Conservation (phyloP, 306 rosid species). For the Lagenaria siceraria region DNA sequence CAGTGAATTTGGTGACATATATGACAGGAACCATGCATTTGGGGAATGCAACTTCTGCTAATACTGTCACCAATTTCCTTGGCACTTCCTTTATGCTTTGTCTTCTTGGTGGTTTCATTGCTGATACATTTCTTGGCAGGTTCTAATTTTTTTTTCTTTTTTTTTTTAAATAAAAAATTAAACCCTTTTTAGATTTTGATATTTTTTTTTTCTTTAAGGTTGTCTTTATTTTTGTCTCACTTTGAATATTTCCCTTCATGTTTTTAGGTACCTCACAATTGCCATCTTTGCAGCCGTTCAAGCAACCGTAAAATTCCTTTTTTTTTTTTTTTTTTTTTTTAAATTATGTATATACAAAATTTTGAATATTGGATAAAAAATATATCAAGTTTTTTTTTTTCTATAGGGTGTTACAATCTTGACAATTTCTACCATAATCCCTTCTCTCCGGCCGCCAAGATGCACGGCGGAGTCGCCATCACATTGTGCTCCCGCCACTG, state of each 20-base stretch:
- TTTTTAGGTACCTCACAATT: slow-evolving; percentile 64
- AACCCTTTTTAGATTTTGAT: neutral
- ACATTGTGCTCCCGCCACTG: slow-evolving; percentile 39
- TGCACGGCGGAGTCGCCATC: slow-evolving; percentile 13
- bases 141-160: neutral
- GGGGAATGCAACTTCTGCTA: slow-evolving; percentile 85
- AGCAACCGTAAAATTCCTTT: slow-evolving; percentile 45
- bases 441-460: slow-evolving; percentile 69
- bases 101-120: slow-evolving; percentile 76
- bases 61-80: slow-evolving; percentile 68
- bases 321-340: neutral
- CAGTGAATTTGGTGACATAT: slow-evolving; percentile 78
- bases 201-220: neutral
- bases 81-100: slow-evolving; percentile 94
- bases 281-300: slow-evolving; percentile 74
- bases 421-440: slow-evolving; percentile 62
- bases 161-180: neutral
- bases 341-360: neutral
- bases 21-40: slow-evolving; percentile 73
- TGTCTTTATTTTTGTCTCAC: neutral
- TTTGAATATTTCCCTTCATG: neutral
- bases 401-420: slow-evolving; percentile 66
- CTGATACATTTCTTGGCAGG: slow-evolving; percentile 91
- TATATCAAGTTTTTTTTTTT: neutral
- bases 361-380: neutral